Evolutionary conservation across 2,329 filamentous ascomycete genomes (phyloP), one percentile per base, ranked within the genome.

Genomic region (Xylariaceae sp.): DNA sequence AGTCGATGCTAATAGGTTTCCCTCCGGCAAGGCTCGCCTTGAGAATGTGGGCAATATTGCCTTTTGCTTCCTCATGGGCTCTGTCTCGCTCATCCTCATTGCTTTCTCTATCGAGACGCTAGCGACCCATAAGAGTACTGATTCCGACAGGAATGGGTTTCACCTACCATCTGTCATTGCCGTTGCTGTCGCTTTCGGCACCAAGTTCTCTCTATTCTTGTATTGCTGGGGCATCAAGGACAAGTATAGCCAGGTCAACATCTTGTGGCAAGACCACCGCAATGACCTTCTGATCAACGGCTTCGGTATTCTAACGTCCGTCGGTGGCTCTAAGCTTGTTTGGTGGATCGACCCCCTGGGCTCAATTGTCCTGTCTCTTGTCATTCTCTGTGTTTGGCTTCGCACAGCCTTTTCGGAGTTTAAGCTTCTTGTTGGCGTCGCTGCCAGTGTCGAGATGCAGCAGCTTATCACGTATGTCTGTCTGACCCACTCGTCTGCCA

Each of bases 201-300:
- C 92, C 19, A 97, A 99, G 69, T 75, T 97, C 15, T 66, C 65
- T 5, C 79, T 97, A 0, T 97, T 96, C 71, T 64, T 95, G 22
- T 97, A 96, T 76, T 97, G 94, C 74, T 97, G 87, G 84, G 84
- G 89, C 4, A 73, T 97, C 65, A 86, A 92, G 62, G 86, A 96
- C 74, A 88, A 89, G 65, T 96, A 97, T 76, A 90, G 85, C 56
- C 92, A 96, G 71, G 84, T 96, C 59, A 83, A 88, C 53, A 96
- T 96, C 68, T 76, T 97, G 13, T 96, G 91, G 92, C 89, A 95
- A 71, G 92, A 97, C 67, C 94, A 99, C 74, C 86, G 94, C 57
- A 99, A 99, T 68, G 94, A 99, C 68, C 78, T 99, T n/a, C 79
- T 96, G 65, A 90, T 99, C 79, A 99, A 97, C 70, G 90, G 90